Conservation (phyloP, 2,329 filamentous ascomycete genomes). For the Colletotrichum tanaceti region DNA sequence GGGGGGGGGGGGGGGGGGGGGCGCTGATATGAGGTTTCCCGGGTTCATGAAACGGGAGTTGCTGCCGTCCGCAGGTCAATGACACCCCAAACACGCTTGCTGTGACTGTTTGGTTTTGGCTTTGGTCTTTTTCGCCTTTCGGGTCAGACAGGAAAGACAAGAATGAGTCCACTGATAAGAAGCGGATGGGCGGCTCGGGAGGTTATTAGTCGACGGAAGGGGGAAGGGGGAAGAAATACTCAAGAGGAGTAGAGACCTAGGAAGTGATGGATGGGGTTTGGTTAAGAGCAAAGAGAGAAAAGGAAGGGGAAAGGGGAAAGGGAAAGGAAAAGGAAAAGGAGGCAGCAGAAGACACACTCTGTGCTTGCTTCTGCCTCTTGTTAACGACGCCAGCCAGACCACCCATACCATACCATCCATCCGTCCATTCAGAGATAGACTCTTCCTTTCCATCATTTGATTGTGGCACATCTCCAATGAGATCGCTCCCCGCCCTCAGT, state of each 20-base stretch:
- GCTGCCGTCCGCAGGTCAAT: conserved; percentile 28
- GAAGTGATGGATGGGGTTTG: too few relatives aligned
- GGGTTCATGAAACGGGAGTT: conserved; percentile 32
- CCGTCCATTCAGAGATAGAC: too few relatives aligned
- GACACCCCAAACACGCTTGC: conserved; percentile 37
- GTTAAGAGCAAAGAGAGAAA: background rate
- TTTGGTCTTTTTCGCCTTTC: background rate
- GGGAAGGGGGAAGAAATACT: background rate
- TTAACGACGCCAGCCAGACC: too few relatives aligned
- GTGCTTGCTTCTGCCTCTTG: too few relatives aligned
- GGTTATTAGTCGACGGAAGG: background rate
- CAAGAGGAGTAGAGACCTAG: background rate
- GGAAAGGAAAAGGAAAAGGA: background rate
- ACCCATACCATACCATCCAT: too few relatives aligned
- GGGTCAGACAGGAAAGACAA: conserved; percentile 5
- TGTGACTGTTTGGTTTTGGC: conserved; percentile 16
- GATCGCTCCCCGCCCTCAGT: too few relatives aligned
- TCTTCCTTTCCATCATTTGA: too few relatives aligned
- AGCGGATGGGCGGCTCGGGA: too few relatives aligned
- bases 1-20: too few relatives aligned
- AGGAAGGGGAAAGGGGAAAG: too few relatives aligned
- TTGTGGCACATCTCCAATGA: too few relatives aligned
- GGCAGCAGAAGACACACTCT: background rate
- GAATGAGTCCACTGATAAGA: background rate
- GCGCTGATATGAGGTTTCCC: conserved; percentile 10